Evolutionary conservation across 768 basidiomycete genomes (phyloP).

Genomic region (Podaxis pistillaris): DNA sequence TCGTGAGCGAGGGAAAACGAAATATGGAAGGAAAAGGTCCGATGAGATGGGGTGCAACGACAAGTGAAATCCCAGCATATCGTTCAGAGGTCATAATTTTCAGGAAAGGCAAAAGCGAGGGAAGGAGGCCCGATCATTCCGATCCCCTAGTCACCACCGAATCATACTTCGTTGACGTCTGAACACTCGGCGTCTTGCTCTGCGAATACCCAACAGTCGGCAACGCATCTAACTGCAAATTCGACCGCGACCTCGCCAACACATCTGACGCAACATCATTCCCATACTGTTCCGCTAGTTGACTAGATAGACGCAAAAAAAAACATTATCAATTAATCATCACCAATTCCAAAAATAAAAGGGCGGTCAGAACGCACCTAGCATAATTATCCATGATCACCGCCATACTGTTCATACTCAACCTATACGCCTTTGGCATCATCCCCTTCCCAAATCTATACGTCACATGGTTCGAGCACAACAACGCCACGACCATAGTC

Average conservation of each 20-base stretch:
- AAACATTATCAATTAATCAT: not conserved
- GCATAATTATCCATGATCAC: constrained; percentile 86
- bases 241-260: constrained; percentile 11
- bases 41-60: not conserved
- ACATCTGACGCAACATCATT: constrained; percentile 16
- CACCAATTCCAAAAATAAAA: not conserved
- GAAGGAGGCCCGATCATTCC: not conserved
- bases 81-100: not conserved
- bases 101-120: not conserved
- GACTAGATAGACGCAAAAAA: not conserved
- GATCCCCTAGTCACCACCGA: not conserved
- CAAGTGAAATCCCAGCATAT: not conserved
- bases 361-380: constrained; percentile 41
- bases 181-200: not conserved
- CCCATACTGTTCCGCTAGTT: constrained; percentile 17
- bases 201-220: constrained; percentile 9
- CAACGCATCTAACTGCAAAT: constrained; percentile 9
- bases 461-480: constrained; percentile 83
- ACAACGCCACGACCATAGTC: constrained; percentile 59
- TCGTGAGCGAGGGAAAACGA: not conserved
- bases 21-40: not conserved
- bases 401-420: constrained; percentile 73
- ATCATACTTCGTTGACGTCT: not conserved
- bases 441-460: constrained; percentile 87
- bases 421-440: constrained; percentile 81